Evolutionary conservation across 148 eudicot genomes (phyloP), one percentile per base, ranked within the genome.

Genomic region (Mesembryanthemum crystallinum): DNA sequence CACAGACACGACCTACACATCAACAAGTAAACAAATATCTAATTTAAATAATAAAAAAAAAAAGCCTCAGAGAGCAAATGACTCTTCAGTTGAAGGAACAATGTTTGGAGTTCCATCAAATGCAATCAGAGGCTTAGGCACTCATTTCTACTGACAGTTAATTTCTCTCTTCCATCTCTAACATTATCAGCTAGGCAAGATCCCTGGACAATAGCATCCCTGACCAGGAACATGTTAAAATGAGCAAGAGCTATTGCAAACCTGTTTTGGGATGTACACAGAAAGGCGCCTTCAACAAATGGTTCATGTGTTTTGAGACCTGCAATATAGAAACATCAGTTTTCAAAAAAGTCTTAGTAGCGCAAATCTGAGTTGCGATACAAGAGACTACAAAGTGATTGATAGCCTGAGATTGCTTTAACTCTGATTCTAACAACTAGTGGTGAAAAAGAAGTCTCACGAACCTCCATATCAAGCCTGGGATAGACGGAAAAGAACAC

Each of bases 221-320:
- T 54, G 8, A 42, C 52, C 54, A 47, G 30, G 63, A 71, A 65
- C 11, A 35, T 21, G 33, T 54, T 12, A 28, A 23, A 25, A n/a
- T 10, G 59, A 47, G 61, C 58, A 32, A 65, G 51, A 72, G 33
- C 42, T 20, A 47, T 6, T 37, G 63, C 87, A 59, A 73, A 91
- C 99, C 99, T 92, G 99, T 95, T 84, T 95, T 90, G 8, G 97
- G 96, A 79, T 95, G 99, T 61, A 92, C 80, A 75, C 99, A 92
- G 70, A 95, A 95, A 27, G 99, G 97, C 58, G 97, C 92, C 83
- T 95, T 95, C 80, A 95, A 85, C 84, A 95, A 87, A 83, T 92
- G 99, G 74, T 92, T 92, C 94, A 88, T 95, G 77, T 89, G 97
- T 78, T 89, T 95, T 55, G 99, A 88, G 54, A 95, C 98, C 98